phyloP scores from a whole-genome alignment of 2,329 filamentous ascomycete genomes.

The Fusarium chuoi region DNA sequence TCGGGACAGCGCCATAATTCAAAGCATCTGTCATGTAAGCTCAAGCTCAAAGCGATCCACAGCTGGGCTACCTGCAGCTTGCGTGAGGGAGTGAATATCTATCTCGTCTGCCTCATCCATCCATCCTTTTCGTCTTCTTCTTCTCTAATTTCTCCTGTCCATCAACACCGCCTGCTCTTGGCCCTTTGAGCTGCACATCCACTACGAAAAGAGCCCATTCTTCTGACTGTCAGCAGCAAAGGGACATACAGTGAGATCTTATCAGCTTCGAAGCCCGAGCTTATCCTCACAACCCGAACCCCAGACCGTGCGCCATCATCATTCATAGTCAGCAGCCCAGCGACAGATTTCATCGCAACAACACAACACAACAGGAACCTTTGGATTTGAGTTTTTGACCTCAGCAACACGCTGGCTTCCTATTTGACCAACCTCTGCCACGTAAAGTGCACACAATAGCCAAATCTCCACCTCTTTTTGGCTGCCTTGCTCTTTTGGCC shows the following conservation, averaged over 20 bases:
- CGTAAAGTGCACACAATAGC: slow-evolving; percentile 5
- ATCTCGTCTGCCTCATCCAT: slow-evolving; percentile 8
- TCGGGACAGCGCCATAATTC: slow-evolving; percentile 1
- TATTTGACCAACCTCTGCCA: slow-evolving; percentile 13
- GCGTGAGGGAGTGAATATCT: slow-evolving; percentile 11
- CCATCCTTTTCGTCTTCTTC: neutral
- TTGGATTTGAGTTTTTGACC: slow-evolving; percentile 28
- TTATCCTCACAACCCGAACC: slow-evolving; percentile 25
- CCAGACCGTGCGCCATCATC: slow-evolving; percentile 28
- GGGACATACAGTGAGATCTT: slow-evolving; percentile 2
- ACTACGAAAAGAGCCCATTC: neutral
- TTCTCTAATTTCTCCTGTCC: neutral
- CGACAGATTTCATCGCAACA: slow-evolving; percentile 8
- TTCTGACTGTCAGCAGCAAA: neutral
- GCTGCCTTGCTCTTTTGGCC: slow-evolving; percentile 4
- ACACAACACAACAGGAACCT: slow-evolving; percentile 1
- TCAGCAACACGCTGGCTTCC: neutral
- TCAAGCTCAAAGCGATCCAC: slow-evolving; percentile 30
- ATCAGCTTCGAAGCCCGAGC: slow-evolving; percentile 12
- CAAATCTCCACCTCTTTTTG: slow-evolving; percentile 20
- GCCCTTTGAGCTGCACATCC: neutral
- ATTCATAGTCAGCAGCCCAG: slow-evolving; percentile 5
- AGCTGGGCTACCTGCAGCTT: neutral
- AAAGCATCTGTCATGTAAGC: slow-evolving; percentile 7
- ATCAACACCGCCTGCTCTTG: neutral